Evolutionary conservation across 169 alveolate genomes (phyloP).

Genomic region (Amoebophrya sp.): DNA sequence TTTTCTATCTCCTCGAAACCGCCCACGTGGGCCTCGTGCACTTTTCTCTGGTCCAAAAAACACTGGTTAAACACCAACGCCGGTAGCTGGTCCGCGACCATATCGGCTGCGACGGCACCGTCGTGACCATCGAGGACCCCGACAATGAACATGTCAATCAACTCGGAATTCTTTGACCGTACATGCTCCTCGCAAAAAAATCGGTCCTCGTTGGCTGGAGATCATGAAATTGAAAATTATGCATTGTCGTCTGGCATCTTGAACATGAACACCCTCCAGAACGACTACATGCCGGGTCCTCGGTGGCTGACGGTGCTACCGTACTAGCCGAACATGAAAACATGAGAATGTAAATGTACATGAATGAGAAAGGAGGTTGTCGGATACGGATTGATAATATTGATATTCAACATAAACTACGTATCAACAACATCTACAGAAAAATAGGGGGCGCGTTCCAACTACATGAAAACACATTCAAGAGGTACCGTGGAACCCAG

Average conservation of each 20-base stretch:
- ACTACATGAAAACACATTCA: no score
- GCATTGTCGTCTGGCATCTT: background rate
- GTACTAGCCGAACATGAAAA: no score
- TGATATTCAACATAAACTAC: no score
- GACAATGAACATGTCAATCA: background rate
- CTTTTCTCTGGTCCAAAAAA: background rate
- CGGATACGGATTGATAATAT: no score
- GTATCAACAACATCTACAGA: no score
- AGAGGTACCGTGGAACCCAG: background rate
- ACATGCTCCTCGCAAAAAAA: conserved; percentile 11
- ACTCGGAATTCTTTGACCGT: background rate
- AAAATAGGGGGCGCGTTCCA: no score
- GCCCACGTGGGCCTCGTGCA: background rate
- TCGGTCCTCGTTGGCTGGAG: background rate
- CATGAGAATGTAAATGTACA: no score
- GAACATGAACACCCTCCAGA: no score
- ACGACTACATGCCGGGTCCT: no score
- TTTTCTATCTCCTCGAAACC: background rate
- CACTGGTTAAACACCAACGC: background rate
- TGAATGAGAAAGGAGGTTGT: no score
- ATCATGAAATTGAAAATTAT: background rate
- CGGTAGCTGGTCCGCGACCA: conserved; percentile 4
- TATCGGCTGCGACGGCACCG: background rate
- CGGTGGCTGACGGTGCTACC: no score
- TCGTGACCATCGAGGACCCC: background rate